These are phyloP conservation scores for Aspergillus sclerotioniger DNA, from an alignment of 495 filamentous ascomycete species.

Conservation along the genomic window DNA sequence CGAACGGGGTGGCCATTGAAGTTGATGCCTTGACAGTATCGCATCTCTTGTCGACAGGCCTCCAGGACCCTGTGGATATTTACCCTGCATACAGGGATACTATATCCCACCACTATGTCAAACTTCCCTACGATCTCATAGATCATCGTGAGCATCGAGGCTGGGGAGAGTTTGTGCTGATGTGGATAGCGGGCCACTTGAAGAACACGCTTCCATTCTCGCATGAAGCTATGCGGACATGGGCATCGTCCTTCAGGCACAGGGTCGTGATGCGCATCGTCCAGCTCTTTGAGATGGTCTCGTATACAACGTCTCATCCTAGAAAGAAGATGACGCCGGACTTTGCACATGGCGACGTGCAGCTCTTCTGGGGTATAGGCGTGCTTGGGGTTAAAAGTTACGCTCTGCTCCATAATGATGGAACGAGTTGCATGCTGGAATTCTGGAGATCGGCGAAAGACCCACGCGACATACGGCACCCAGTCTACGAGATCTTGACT, in stretches of 20 bases:
- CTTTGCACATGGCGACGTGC: neutral
- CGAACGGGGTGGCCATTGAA: too few species aligned
- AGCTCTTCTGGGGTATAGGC: neutral
- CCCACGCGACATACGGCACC: neutral
- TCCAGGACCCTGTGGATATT: too few species aligned
- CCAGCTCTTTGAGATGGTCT: neutral
- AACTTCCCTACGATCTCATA: neutral
- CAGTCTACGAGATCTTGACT: neutral
- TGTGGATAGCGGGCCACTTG: neutral
- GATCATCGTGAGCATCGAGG: neutral
- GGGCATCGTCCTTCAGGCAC: neutral
- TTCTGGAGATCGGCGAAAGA: neutral
- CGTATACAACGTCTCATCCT: neutral
- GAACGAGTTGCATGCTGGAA: neutral
- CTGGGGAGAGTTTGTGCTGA: neutral
- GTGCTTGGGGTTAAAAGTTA: neutral
- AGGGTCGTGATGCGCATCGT: neutral
- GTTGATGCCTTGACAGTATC: too few species aligned
- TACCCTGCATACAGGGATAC: too few species aligned
- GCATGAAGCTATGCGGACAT: neutral
- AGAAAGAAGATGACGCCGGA: neutral
- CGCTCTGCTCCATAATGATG: neutral
- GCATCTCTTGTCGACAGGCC: too few species aligned
- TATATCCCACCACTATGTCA: neutral
- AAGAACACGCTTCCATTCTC: neutral